Evolutionary conservation across 495 filamentous ascomycete genomes (phyloP), one percentile per base, ranked within the genome.

Genomic region (Talaromyces borbonicus): DNA sequence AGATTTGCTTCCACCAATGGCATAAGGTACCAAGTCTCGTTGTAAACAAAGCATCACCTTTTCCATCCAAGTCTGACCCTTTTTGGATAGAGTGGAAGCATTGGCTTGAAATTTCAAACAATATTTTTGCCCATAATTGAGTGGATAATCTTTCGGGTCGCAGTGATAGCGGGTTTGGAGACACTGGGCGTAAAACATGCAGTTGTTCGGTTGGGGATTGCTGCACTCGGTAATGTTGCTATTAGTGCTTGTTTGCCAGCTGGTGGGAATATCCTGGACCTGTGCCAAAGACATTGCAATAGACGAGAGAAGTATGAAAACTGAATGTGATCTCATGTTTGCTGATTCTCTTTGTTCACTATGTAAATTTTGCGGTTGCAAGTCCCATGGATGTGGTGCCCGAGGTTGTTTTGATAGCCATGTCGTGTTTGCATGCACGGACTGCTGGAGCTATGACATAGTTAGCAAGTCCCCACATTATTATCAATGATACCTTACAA

Each of bases 31-130:
- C 29, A 57, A 20, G 16, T 41, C 36, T 16, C 38, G 33, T 37
- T 57, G 54, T 15, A 57, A 43, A 36, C 54, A 57, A 11, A 57
- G 40, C 54, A 54, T 57, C 12, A 52, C 54, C 23, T 47, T 52
- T 12, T 45, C 46, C 14, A 57, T 47, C 54, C 54, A 57, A 1
- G 44, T 46, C 38, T 57, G 26, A n/a, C 54, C 54, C 23, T 29
- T 24, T 8, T 9, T 25, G 3, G 43, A 46, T 11, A 57, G 46
- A 23, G 43, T 19, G 25, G 26, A 19, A 3, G 18, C n/a, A 5
- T 41, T 46, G 25, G 8, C 25, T 18, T 29, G 45, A 41, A 49
- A 57, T 24, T 46, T 47, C 9, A 52, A 36, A 46, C 54, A 57
- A 49, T 57, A 57, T 22, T 57, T 57, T 19, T 47, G 37, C 18